Conservation (phyloP, 768 basidiomycete species). For the Russula virescens region DNA sequence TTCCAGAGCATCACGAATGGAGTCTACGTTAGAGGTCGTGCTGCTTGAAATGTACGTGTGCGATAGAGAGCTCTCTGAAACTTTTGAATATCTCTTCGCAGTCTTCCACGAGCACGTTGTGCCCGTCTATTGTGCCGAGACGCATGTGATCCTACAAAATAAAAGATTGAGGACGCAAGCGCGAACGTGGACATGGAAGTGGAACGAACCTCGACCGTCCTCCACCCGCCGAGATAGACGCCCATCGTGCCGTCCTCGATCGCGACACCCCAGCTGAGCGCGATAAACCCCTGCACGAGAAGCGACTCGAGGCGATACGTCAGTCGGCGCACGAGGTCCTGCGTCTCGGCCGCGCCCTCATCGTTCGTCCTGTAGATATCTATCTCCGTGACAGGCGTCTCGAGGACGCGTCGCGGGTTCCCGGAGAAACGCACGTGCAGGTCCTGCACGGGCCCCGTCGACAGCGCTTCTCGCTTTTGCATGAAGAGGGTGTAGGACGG, state of each 20-base stretch:
- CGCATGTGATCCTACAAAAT: slow-evolving; percentile 12
- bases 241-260: background rate
- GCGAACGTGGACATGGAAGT: no score
- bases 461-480: background rate
- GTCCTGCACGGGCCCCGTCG: background rate
- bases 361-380: background rate
- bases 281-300: background rate
- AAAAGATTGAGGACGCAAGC: no score
- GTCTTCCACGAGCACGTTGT: slow-evolving; percentile 5
- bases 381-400: slow-evolving; percentile 1
- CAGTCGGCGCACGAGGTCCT: background rate
- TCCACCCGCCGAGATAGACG: slow-evolving; percentile 1
- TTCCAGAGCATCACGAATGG: no score
- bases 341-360: background rate
- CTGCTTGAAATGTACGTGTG: slow-evolving; percentile 8
- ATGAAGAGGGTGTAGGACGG: background rate
- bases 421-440: background rate
- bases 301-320: background rate
- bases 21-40: background rate
- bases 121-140: background rate
- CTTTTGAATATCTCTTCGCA: slow-evolving; percentile 1
- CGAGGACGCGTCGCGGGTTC: background rate
- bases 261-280: background rate
- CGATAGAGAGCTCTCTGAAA: background rate
- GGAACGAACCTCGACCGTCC: slow-evolving; percentile 3